Evolutionary conservation across 1,284 basidiomycete species (phyloP), one percentile per base, ranked within the genome.

Genomic region (Salmacisia buchloeana): DNA sequence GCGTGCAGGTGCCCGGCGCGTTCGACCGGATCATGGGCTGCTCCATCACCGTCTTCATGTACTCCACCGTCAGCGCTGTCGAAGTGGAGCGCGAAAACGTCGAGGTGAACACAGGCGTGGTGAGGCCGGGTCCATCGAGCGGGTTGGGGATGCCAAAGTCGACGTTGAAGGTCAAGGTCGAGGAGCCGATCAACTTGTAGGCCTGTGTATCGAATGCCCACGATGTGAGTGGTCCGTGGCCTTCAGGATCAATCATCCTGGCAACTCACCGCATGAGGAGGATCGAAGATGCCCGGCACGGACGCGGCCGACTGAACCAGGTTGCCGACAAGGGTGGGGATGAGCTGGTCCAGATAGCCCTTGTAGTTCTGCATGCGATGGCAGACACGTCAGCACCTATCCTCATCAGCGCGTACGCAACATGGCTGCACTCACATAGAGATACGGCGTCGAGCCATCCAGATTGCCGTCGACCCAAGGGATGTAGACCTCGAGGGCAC

Each of bases 391-490:
- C 15, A 43, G 41, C 7, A 2, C 2, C 6, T 12, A 43, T 12
- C 7, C 23, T 12, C 3, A 2, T 6, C 23, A 1, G 1, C 18
- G 18, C 18, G 10, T 43, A 21, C 41, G 18, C 7, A 43, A 2
- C 23, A 1, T n/a, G 41, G 23, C 3, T 9, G 15, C 18, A 43
- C 41, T 15, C 23, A 43, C 41, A 31, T 54, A 54, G 49, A 31
- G 25, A 31, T 54, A 54, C 9, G 49, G 49, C 25, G 49, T 54
- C 1, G 49, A 18, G 49, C 49, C 49, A n/a, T 54, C 49, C 12
- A 33, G 12, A 12, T 54, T 54, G 33, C 49, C 49, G 27, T 54
- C 49, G 49, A 54, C 49, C 49, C 49, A 54, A 31, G 49, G 49
- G 21, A 54, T 54, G 49, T 54, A 54, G 27, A 33, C 31, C 29